Conservation (phyloP, 352 stramenopile genomes). For the Phytopythium mirpurense region DNA sequence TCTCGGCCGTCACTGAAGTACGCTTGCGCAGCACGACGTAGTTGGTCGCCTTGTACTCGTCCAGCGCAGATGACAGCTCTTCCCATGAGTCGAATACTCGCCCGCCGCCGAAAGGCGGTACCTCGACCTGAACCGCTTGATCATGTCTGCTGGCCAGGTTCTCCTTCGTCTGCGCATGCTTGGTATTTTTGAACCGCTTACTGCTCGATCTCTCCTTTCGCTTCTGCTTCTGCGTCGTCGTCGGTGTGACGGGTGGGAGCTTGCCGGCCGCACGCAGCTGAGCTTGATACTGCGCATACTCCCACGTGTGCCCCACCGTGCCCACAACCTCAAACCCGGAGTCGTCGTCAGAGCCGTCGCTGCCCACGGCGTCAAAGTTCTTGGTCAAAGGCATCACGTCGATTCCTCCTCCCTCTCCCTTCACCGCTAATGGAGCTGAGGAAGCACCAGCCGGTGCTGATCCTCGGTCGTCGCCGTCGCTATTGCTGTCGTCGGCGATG, state of each 20-base stretch:
- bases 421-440: no score
- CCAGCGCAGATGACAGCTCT: not conserved
- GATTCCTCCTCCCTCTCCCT: no score
- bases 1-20: not conserved
- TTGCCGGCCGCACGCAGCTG: no score
- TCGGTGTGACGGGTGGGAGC: no score
- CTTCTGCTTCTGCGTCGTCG: not conserved
- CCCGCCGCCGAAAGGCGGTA: not conserved
- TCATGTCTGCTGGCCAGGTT: not conserved
- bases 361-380: not conserved
- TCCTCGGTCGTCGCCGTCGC: no score
- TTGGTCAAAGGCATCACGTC: not conserved
- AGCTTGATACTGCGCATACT: not conserved
- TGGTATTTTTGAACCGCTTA: not conserved
- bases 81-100: not conserved
- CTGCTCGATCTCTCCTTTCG: not conserved
- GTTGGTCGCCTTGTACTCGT: not conserved
- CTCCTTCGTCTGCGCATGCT: not conserved
- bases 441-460: no score
- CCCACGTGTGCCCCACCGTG: not conserved
- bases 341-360: no score
- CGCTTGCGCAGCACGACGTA: not conserved
- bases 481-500: no score
- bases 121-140: not conserved
- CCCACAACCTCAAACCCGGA: not conserved